These are phyloP conservation scores for Metschnikowia picachoensis DNA, from an alignment of 805 yeast species.

Conservation along the genomic window DNA sequence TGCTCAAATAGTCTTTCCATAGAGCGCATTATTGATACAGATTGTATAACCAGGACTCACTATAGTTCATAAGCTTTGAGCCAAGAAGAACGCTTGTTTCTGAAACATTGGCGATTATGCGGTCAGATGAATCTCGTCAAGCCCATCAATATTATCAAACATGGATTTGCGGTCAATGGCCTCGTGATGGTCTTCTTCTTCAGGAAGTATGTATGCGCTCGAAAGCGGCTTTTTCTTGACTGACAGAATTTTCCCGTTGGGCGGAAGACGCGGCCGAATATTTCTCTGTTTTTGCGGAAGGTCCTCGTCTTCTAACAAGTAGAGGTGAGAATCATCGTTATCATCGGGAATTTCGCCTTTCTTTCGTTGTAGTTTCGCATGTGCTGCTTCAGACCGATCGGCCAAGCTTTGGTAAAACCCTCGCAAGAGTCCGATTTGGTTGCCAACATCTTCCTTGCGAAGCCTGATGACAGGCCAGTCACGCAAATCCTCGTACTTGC, in stretches of 20 bases:
- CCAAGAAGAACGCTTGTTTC: no score
- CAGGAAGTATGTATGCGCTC: conserved; percentile 30
- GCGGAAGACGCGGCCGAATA: conserved; percentile 78
- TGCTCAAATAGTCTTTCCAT: no score
- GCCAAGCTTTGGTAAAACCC: conserved; percentile 46
- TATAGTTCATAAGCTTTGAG: no score
- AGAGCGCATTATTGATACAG: no score
- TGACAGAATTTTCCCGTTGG: conserved; percentile 77
- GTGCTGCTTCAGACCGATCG: conserved; percentile 43
- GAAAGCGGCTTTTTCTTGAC: conserved; percentile 52
- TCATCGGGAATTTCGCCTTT: conserved; percentile 38
- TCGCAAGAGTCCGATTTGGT: conserved; percentile 54
- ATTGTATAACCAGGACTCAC: no score
- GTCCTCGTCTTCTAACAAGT: conserved; percentile 73
- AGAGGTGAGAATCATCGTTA: conserved; percentile 37
- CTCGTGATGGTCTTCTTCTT: conserved; percentile 4
- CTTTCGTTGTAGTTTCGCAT: conserved; percentile 36
- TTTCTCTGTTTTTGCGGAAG: conserved; percentile 75
- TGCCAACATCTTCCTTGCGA: conserved; percentile 45
- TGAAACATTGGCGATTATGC: background rate
- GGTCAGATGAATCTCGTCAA: conserved; percentile 5
- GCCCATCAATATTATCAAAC: background rate
- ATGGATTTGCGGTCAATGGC: background rate
- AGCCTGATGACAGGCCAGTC: conserved; percentile 52
- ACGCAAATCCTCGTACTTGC: conserved; percentile 63